phyloP scores from a whole-genome alignment of 1,284 basidiomycete genomes.

The Pterulicium gracile region DNA sequence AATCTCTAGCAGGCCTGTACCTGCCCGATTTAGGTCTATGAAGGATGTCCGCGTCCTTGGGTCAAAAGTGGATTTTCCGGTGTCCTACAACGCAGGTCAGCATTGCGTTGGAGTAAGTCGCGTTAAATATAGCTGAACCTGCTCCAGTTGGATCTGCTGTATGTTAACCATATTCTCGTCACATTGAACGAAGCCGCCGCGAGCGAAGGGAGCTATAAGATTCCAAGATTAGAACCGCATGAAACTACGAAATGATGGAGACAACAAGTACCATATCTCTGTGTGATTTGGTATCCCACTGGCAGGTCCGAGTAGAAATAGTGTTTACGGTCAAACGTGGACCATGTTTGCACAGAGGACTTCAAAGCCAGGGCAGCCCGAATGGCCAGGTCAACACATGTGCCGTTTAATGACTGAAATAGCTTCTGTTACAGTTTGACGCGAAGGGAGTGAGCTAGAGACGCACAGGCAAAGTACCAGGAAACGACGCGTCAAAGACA shows the following conservation, averaged over 20 bases:
- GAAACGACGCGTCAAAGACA: slow-evolving; percentile 83
- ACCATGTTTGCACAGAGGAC: slow-evolving; percentile 61
- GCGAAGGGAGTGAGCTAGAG: too few species aligned
- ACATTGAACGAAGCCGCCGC: slow-evolving; percentile 47
- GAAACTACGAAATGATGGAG: not conserved
- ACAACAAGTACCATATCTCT: slow-evolving; percentile 71
- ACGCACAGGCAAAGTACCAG: slow-evolving; percentile 84
- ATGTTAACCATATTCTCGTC: slow-evolving; percentile 56
- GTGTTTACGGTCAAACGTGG: slow-evolving; percentile 92
- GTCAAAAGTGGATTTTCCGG: slow-evolving; percentile 80
- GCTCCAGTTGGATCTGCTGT: slow-evolving; percentile 92
- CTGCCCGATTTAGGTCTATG: slow-evolving; percentile 89
- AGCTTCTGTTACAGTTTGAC: too few species aligned
- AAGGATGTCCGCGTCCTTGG: slow-evolving; percentile 42
- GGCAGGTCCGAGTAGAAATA: slow-evolving; percentile 98
- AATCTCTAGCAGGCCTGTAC: slow-evolving; percentile 89
- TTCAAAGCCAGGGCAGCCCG: slow-evolving; percentile 77
- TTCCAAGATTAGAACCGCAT: not conserved
- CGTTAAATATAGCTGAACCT: slow-evolving; percentile 35
- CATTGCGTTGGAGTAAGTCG: slow-evolving; percentile 7
- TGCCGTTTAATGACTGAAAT: slow-evolving; percentile 51
- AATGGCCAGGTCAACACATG: slow-evolving; percentile 75
- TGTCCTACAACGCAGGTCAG: slow-evolving; percentile 55
- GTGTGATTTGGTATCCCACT: slow-evolving; percentile 93
- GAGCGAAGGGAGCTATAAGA: slow-evolving; percentile 66